Evolutionary conservation across 257 asterid species (phyloP), one percentile per base, ranked within the genome.

Genomic region (Apocynum venetum): DNA sequence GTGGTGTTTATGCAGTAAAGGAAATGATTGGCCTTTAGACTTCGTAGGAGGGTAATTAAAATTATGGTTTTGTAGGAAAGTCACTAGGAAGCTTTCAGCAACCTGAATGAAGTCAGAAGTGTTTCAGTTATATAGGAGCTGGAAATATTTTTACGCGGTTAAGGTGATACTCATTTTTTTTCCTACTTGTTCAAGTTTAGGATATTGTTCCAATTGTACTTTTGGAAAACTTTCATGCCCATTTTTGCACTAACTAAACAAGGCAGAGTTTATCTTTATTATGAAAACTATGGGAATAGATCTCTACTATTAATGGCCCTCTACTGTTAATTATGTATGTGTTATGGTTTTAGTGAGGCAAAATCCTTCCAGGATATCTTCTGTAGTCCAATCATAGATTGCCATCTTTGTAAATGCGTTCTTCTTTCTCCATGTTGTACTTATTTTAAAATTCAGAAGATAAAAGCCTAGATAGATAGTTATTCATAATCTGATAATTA

Each of bases 11-110:
- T 31, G 46, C 17, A 38, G 20, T 12, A 38, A 38, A 14, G 20
- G 4, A 64, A 38, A 36, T 4, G 20, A 38, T 38, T 38, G 68
- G 17, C 2, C 59, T 65, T 38, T 38, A 65, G 71, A 65, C 47
- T 65, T 65, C 4, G 47, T 65, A 12, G 47, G 25, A 65, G 41
- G 38, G 71, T 36, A 65, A 65, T 65, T 38, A 65, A 65, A 65
- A 74, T 43, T 17, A 31, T 78, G 77, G 55, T 72, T 83, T 82
- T 83, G 82, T 82, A 86, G 89, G 85, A 77, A 79, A 72, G 72
- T 48, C 82, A 69, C 60, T 80, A 80, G 82, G 82, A 69, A 66
- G 81, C 73, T 73, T 87, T 80, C 86, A 87, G 86, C 85, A 83
- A 80, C 77, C 77, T 53, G 69, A 56, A 74, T 25, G 31, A 25